Base-by-base conservation (phyloP, 805 yeast genomes). In the Suhomyces canberraensis region DNA sequence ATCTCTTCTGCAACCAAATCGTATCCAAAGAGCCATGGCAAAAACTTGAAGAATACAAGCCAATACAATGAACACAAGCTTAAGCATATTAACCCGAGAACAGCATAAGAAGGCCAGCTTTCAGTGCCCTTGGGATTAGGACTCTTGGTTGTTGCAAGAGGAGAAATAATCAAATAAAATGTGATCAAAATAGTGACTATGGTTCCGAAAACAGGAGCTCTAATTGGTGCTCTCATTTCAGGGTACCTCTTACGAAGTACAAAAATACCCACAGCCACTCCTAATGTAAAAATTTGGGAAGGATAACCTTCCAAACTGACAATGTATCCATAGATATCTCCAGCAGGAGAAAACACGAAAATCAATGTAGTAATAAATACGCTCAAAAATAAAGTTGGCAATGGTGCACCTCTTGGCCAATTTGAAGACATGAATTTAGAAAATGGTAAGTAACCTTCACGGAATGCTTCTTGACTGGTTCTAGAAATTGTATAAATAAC, bases 371-470 rank as follows among this genome's bases (percentile, higher is more conserved):
- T 61, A 3, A 75, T 56, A 3, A 51, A 22, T 11, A 70, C 54
- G 34, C 78, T 73, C 33, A 76, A 56, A 3, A 65, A 14, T 18
- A 79, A 53, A 0, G 81, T 61, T 13, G 73, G 74, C 16, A 79
- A 51, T 2, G 87, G 85, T 1, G 82, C 76, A 15, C 73, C 75
- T 40, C 54, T 59, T 1, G 80, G 81, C 65, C 70, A 66, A 44
- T 79, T 79, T 5, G 76, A 69, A 0, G 83, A 76, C 71, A 79
- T 61, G 21, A 61, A 45, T 16, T 47, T 50, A 3, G 81, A 69
- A 38, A 63, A 75, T 8, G 87, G 87, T 11, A 79, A 49, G 39
- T 66, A 75, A 0, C 85, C 85, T 46, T 79, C 84, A 39, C 82
- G 62, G 45, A 80, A 78, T 4, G 75, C 74, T 52, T 79, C 85